Evolutionary conservation across 2,329 filamentous ascomycete species (phyloP).

Genomic region (Ophiostoma ulmi): DNA sequence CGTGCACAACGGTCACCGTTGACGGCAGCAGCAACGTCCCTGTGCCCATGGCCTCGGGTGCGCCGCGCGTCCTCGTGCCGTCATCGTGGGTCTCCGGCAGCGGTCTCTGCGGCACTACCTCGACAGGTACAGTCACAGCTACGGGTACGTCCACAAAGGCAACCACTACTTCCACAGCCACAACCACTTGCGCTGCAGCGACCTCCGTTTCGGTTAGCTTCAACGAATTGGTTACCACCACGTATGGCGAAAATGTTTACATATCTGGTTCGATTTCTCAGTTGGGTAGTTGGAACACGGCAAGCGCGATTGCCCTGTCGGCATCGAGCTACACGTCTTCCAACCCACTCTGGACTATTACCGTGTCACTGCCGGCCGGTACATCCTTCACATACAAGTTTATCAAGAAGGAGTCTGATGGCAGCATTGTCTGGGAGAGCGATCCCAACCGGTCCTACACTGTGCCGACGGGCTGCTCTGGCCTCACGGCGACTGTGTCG

Average conservation of each 20-base stretch:
- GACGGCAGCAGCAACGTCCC: constrained; percentile 37
- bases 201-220: constrained; percentile 60
- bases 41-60: constrained; percentile 41
- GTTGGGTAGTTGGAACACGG: constrained; percentile 59
- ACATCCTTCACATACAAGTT: constrained; percentile 62
- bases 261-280: constrained; percentile 54
- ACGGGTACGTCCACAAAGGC: constrained; percentile 10
- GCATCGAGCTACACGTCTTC: constrained; percentile 53
- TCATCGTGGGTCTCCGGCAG: constrained; percentile 35
- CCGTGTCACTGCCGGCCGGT: constrained; percentile 52
- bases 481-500: neutral
- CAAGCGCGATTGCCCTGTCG: constrained; percentile 50
- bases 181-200: constrained; percentile 25
- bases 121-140: constrained; percentile 13
- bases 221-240: constrained; percentile 52
- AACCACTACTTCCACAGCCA: constrained; percentile 8
- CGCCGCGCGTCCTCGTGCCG: constrained; percentile 24
- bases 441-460: constrained; percentile 49
- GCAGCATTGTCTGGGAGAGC: constrained; percentile 58
- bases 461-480: constrained; percentile 24
- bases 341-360: constrained; percentile 58
- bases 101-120: constrained; percentile 27
- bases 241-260: constrained; percentile 60
- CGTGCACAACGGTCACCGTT: constrained; percentile 29
- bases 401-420: constrained; percentile 52